These are phyloP conservation scores for Mycena pura DNA, from an alignment of 768 basidiomycete genomes.

Conservation along the genomic window DNA sequence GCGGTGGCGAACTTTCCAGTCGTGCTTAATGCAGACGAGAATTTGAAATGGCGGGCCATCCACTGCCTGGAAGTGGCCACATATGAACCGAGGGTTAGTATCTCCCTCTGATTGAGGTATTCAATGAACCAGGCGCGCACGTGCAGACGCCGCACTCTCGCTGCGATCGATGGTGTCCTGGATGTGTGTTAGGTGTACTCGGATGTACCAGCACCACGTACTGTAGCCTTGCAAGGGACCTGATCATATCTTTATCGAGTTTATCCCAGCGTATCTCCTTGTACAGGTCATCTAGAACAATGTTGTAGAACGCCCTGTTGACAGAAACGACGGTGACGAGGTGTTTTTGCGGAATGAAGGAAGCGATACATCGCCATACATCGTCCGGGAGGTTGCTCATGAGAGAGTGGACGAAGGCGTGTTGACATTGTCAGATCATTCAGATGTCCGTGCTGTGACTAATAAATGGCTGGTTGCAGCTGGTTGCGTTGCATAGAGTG, in stretches of 20 bases:
- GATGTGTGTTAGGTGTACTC: background rate
- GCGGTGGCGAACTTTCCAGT: conserved; percentile 13
- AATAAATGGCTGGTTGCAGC: too few relatives aligned
- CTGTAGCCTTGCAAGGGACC: conserved; percentile 38
- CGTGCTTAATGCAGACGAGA: conserved; percentile 2
- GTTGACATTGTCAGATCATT: too few relatives aligned
- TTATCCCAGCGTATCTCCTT: conserved; percentile 40
- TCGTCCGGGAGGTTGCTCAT: conserved; percentile 31
- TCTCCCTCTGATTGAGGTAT: conserved; percentile 30
- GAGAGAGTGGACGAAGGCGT: background rate
- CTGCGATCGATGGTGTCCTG: conserved; percentile 41
- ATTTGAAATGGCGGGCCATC: conserved; percentile 4
- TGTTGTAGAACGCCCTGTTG: conserved; percentile 42
- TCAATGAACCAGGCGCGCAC: conserved; percentile 51
- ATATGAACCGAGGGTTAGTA: background rate
- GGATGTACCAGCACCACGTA: conserved; percentile 21
- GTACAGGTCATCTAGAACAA: conserved; percentile 38
- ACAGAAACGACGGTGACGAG: conserved; percentile 34
- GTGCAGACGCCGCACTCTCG: conserved; percentile 40
- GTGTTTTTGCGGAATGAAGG: conserved; percentile 22
- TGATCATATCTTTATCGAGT: conserved; percentile 36
- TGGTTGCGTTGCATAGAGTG: too few relatives aligned
- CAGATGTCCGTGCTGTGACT: too few relatives aligned
- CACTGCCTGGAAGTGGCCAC: conserved; percentile 6
- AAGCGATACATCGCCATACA: conserved; percentile 41